Base-by-base conservation (phyloP, 2,329 filamentous ascomycete genomes). In the Xylaria polymorpha region DNA sequence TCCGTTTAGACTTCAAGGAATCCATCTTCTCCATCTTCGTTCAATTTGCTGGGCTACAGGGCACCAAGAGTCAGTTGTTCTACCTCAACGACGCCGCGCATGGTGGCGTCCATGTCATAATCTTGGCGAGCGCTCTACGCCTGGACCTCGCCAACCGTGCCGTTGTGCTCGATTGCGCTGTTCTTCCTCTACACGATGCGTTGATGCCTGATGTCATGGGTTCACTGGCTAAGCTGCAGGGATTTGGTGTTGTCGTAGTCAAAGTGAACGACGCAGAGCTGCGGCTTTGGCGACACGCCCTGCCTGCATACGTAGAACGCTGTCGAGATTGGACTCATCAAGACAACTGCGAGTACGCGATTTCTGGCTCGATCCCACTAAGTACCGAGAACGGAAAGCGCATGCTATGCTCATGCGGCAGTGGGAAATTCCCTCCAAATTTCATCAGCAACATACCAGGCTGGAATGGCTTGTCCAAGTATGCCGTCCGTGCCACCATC, bases 401-500 rank as follows among this genome's bases (percentile, higher is more conserved):
- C 46, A 74, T 77, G 9, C 74, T 83, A 7, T 87, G 85, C 73
- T 76, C 76, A 0, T 86, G 85, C 50, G 84, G 85, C 32, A 73
- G 78, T 22, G 85, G 84, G 0, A 70, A 77, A 29, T 72, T 86
- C 14, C 83, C 83, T 0, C 68, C 78, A 0, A 56, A 74, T 48
- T 87, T 80, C 61, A 67, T 81, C 41, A 60, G 73, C 7, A 20
- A 46, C 2, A 51, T 85, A 6, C 82, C 83, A 0, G 77, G 80
- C 25, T 84, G 85, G 80, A 15, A 56, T 8, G 77, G 73, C 14
- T 79, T 81, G 10, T 79, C 79, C 0, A 75, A 79, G 60, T 78
- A 83, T 53, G 82, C 85, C 32, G 86, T 89, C 32, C 83, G 89
- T 4, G 81, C 88, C 4, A 86, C 86, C 8, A 86, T 91, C 72